Conservation (phyloP, 2,329 filamentous ascomycete genomes). For the Ophioceras dolichostomum region DNA sequence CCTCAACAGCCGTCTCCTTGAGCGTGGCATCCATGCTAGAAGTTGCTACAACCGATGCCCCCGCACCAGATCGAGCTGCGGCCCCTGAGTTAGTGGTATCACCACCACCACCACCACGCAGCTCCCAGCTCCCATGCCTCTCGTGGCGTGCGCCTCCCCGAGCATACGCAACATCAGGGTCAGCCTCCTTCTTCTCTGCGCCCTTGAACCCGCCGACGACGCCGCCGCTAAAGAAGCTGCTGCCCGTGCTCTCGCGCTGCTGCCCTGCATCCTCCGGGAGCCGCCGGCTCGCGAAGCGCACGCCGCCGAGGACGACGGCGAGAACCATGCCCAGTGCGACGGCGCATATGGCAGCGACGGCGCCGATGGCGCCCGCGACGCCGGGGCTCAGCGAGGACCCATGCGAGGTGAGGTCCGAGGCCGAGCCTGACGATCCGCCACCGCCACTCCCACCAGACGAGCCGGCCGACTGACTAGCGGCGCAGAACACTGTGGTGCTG, state of each 20-base stretch:
- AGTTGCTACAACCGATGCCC: too few relatives aligned
- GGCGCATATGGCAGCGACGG: slow-evolving; percentile 30
- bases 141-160: slow-evolving; percentile 23
- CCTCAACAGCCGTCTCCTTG: slow-evolving; percentile 7
- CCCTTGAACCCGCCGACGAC: slow-evolving; percentile 29
- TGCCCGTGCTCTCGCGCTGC: slow-evolving; percentile 32
- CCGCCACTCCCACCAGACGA: neutral
- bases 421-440: neutral
- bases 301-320: slow-evolving; percentile 10
- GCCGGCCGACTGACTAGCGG: slow-evolving; percentile 5
- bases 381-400: slow-evolving; percentile 17
- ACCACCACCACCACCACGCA: slow-evolving; percentile 15
- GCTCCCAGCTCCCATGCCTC: slow-evolving; percentile 37
- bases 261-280: slow-evolving; percentile 31
- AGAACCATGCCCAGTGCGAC: slow-evolving; percentile 19
- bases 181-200: slow-evolving; percentile 28
- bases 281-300: slow-evolving; percentile 20
- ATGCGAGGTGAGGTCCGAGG: neutral
- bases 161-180: slow-evolving; percentile 28
- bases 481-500: slow-evolving; percentile 25
- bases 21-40: slow-evolving; percentile 9
- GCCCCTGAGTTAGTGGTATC: too few relatives aligned
- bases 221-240: slow-evolving; percentile 9
- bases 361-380: slow-evolving; percentile 34
- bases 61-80: too few relatives aligned